These are phyloP conservation scores for Pelargonium nanum DNA, from an alignment of 345 rosid genomes.

Conservation along the genomic window DNA sequence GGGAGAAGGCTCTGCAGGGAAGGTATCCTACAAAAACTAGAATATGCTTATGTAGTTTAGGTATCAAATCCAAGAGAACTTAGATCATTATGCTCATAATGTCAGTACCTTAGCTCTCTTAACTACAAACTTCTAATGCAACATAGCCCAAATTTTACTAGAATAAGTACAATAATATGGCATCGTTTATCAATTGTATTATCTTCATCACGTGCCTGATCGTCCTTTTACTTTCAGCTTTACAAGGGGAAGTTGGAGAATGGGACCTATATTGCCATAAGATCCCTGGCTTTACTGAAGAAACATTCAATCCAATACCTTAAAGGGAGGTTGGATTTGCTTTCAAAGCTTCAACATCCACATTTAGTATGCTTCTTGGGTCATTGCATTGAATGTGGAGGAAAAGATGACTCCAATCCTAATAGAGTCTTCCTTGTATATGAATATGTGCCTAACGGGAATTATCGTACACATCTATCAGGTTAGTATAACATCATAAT, in stretches of 20 bases:
- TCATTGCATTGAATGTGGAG: conserved; percentile 50
- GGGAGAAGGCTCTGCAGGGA: conserved; percentile 75
- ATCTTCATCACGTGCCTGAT: too few species aligned
- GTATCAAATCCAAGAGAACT: too few species aligned
- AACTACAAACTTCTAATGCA: too few species aligned
- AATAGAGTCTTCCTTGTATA: conserved; percentile 61
- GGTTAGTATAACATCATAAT: conserved; percentile 32
- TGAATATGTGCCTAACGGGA: conserved; percentile 61
- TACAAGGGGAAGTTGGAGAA: conserved; percentile 72
- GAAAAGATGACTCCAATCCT: conserved; percentile 35
- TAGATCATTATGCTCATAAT: too few species aligned
- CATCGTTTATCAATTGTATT: too few species aligned
- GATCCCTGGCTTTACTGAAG: conserved; percentile 46
- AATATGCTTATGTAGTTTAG: too few species aligned
- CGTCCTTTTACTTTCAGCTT: conserved; percentile 51
- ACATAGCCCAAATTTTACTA: too few species aligned
- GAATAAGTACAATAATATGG: too few species aligned
- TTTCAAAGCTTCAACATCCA: conserved; percentile 87
- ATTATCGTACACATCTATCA: conserved; percentile 61
- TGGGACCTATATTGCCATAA: conserved; percentile 60
- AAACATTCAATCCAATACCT: conserved; percentile 66
- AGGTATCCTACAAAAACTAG: conserved; percentile 34
- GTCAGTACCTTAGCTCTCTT: too few species aligned
- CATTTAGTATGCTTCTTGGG: conserved; percentile 80
- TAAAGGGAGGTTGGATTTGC: conserved; percentile 55